Conservation (phyloP, 2,329 filamentous ascomycete species). For the Microdochium trichocladiopsis region DNA sequence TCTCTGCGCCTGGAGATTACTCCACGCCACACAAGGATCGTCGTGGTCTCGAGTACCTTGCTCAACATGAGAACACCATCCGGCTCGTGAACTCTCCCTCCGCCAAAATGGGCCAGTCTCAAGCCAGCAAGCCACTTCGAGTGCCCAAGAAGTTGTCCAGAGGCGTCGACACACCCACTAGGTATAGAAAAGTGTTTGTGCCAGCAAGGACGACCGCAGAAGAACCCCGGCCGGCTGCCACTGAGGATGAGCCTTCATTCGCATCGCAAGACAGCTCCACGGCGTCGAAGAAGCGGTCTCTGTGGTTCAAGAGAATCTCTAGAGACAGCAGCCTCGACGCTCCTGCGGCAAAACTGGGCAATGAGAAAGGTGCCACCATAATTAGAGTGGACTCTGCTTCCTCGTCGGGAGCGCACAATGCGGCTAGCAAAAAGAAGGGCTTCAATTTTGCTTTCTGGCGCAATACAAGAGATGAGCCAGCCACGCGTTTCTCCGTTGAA, state of each 20-base stretch:
- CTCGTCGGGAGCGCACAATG: constrained; percentile 8
- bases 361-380: constrained; percentile 3
- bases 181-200: constrained; percentile 11
- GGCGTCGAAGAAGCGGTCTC: constrained; percentile 36
- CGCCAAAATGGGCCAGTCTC: constrained; percentile 19
- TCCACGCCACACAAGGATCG: constrained; percentile 18
- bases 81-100: constrained; percentile 45
- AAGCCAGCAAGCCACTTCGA: constrained; percentile 30
- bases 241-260: constrained; percentile 8
- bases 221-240: constrained; percentile 1
- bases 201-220: constrained; percentile 18
- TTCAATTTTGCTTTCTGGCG: constrained; percentile 52
- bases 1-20: constrained; percentile 32
- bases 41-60: constrained; percentile 35
- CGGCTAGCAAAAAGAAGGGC: constrained; percentile 34
- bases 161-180: constrained; percentile 5
- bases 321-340: constrained; percentile 21
- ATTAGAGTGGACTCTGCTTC: constrained; percentile 13
- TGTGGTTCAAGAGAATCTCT: constrained; percentile 44
- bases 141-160: constrained; percentile 28
- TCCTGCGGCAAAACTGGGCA: background rate
- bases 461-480: constrained; percentile 11
- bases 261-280: constrained; percentile 11
- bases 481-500: background rate
- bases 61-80: constrained; percentile 42